A percentile compares a stretch with the other conserved stretches of the same genome.
phyloP scores from a whole-genome alignment of 306 rosid species.

The Fagus sylvatica region DNA sequence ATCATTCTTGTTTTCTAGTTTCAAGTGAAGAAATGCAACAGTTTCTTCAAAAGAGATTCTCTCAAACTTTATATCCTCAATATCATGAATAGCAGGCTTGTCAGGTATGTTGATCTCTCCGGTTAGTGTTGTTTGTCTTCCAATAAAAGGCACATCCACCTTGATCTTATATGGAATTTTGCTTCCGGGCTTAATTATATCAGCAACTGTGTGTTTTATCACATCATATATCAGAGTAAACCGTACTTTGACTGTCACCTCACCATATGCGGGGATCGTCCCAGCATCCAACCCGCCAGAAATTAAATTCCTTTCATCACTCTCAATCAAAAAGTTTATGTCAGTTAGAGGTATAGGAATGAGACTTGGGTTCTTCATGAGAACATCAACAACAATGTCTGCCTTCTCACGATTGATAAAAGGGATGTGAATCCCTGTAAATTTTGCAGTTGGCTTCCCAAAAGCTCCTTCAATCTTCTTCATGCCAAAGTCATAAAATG shows the following conservation, averaged over 20 bases:
- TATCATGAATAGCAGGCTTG: conserved; percentile 89
- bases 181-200: conserved; percentile 83
- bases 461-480: conserved; percentile 88
- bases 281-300: conserved; percentile 93
- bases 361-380: conserved; percentile 84
- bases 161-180: conserved; percentile 78
- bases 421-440: conserved; percentile 67
- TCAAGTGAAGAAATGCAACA: conserved; percentile 77
- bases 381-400: conserved; percentile 80
- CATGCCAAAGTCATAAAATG: conserved; percentile 86
- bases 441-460: conserved; percentile 92
- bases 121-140: conserved; percentile 80
- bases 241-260: conserved; percentile 78
- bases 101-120: conserved; percentile 94
- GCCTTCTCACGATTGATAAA: conserved; percentile 63
- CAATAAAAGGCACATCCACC: conserved; percentile 87
- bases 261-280: conserved; percentile 82
- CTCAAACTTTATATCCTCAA: conserved; percentile 75
- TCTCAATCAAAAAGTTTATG: conserved; percentile 77
- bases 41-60: conserved; percentile 88
- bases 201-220: conserved; percentile 68
- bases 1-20: conserved; percentile 90
- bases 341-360: conserved; percentile 89
- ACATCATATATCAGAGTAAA: conserved; percentile 70
- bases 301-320: conserved; percentile 81